Evolutionary conservation across 2,329 filamentous ascomycete genomes (phyloP), one percentile per base, ranked within the genome.

Genomic region (Fusarium sp.): DNA sequence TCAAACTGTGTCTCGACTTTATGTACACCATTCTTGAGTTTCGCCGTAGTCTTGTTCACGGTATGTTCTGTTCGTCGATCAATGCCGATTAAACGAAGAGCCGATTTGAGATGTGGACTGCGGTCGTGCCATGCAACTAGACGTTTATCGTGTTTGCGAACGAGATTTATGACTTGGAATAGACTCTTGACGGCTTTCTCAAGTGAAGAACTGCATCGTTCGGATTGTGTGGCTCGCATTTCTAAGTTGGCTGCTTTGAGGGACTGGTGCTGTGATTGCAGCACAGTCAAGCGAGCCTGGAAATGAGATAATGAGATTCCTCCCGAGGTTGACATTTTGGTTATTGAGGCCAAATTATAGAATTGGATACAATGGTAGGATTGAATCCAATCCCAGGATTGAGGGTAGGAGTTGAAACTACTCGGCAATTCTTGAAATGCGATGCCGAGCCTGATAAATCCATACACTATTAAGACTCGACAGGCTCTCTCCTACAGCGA

Each of bases 171-270:
- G 35, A 42, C 36, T 11, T 54, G 50, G 14, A 54, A 54, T 22
- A 54, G 25, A 42, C 50, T 54, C 36, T 54, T 54, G 20, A 54
- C 36, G 8, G 50, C 50, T 31, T 54, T 54, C 15, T 54, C 50
- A 8, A 54, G 50, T 20, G 50, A 54, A n/a, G 50, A 54, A 18
- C 50, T n/a, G 36, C 50, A 54, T n/a, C 50, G 50, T n/a, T 54
- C 50, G 50, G 50, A 54, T 22, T 54, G 36, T 29, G 50, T 54
- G 7, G 36, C 50, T 20, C 50, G 50, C 50, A 54, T 54, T 42
- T 54, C 50, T 5, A 29, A n/a, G 27, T 42, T 36, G 25, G 50
- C 50, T 22, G 25, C 36, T 42, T 54, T 54, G 20, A 54, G 50
- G 15, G 50, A 31, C 4, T 54, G 50, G 39, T 54, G 50, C 36